phyloP scores from a whole-genome alignment of 2,329 filamentous ascomycete species.

The Colletotrichum sojae region DNA sequence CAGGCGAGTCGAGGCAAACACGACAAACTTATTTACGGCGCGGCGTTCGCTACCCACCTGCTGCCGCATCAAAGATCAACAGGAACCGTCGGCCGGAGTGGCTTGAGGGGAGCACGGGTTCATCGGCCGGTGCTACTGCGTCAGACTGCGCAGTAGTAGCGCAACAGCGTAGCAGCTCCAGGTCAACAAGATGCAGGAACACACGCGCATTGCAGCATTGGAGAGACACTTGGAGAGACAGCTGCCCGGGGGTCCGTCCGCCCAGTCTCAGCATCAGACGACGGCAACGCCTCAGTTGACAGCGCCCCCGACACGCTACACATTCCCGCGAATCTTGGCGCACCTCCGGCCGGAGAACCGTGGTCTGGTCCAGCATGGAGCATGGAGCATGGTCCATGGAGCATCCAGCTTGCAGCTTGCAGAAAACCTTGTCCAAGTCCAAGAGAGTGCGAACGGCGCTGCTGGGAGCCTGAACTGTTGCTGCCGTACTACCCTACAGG shows the following conservation, averaged over 20 bases:
- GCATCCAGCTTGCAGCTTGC: background rate
- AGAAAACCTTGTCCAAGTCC: background rate
- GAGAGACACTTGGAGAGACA: background rate
- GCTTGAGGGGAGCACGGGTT: background rate
- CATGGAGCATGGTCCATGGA: background rate
- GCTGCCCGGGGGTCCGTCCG: slow-evolving; percentile 3
- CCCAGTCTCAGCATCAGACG: slow-evolving; percentile 31
- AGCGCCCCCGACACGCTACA: background rate
- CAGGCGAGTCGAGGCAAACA: slow-evolving; percentile 7
- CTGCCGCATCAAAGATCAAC: background rate
- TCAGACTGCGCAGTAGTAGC: background rate
- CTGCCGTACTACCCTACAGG: too few species aligned
- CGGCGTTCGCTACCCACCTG: background rate
- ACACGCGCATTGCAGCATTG: background rate
- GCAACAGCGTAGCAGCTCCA: too few species aligned
- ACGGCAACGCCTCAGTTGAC: slow-evolving; percentile 14
- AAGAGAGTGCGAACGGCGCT: slow-evolving; percentile 3
- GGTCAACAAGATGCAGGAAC: slow-evolving; percentile 2
- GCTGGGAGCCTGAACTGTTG: too few species aligned
- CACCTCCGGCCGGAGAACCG: too few species aligned
- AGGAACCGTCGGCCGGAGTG: background rate
- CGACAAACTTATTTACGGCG: slow-evolving; percentile 12
- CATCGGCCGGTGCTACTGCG: background rate
- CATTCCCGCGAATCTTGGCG: background rate
- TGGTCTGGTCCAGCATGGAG: too few species aligned